Evolutionary conservation across 176 grass and related monocot species (phyloP), one percentile per base, ranked within the genome.

Genomic region (Aegilops longissima): DNA sequence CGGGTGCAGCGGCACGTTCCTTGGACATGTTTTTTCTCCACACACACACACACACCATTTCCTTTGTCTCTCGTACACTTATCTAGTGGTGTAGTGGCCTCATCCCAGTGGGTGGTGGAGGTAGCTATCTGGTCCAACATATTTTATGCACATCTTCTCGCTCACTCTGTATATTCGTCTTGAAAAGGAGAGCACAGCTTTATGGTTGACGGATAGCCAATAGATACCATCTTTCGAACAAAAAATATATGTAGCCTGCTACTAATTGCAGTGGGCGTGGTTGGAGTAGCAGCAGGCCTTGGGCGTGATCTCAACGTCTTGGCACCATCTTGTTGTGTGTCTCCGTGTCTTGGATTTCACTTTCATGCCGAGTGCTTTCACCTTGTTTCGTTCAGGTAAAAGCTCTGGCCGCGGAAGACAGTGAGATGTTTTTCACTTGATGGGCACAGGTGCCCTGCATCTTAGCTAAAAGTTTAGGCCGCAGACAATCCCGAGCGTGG

Each of bases 21-120:
- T 78, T 79, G 21, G 35, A 9, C 40, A 36, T 64, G 25, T 33
- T 21, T 78, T 70, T 77, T 49, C 4, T 52, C 21, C 42, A 44
- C 42, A 3, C 42, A 44, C 33, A 4, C 33, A 4, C 39, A 42
- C 27, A 27, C 27, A 27, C 27, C 27, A 12, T 12, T 44, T 44
- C 3, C 42, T 44, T 44, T 44, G 35, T n/a, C 52, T 44, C 45
- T 38, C 35, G 40, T 49, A 75, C 23, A 42, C 39, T 38, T 27
- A 30, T 77, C 36, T 52, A 18, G 49, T 33, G 33, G 30, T 31
- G 30, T 54, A 10, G 3, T 31, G 80, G 45, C 80, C 56, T 59
- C 67, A 38, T 61, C 44, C 36, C 45, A 61, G 42, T 70, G 85
- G 70, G 42, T 70, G 85, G 70, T 38, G 81, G 85, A 87, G 80